Evolutionary conservation across 208 protist species (phyloP).

Genomic region (Leishmania martiniquensis): DNA sequence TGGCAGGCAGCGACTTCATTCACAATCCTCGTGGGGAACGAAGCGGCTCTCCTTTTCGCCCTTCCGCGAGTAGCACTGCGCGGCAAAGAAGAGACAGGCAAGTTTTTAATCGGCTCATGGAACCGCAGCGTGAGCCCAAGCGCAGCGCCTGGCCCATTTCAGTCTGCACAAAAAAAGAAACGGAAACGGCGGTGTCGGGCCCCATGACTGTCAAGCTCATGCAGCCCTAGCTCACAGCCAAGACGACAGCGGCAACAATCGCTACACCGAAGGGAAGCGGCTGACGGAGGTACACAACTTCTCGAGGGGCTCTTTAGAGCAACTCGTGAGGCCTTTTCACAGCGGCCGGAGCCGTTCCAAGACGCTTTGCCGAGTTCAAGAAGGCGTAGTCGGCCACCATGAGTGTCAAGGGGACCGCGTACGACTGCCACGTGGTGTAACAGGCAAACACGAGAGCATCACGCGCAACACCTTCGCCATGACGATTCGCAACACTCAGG

Average conservation of each 20-base stretch:
- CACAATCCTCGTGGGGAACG: slow-evolving; percentile 31
- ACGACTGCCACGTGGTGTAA: slow-evolving; percentile 47
- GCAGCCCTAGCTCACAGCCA: slow-evolving; percentile 76
- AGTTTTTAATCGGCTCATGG: slow-evolving; percentile 53
- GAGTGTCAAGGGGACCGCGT: slow-evolving; percentile 58
- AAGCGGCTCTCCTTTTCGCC: slow-evolving; percentile 56
- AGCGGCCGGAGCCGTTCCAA: slow-evolving; percentile 28
- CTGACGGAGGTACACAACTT: slow-evolving; percentile 57
- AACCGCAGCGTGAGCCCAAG: slow-evolving; percentile 33
- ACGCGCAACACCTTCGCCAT: slow-evolving; percentile 44
- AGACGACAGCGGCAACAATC: slow-evolving; percentile 64
- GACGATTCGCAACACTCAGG: slow-evolving; percentile 53
- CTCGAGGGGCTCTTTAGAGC: slow-evolving; percentile 41
- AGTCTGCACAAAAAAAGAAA: slow-evolving; percentile 32
- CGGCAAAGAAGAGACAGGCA: slow-evolving; percentile 38
- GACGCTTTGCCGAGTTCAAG: slow-evolving; percentile 48
- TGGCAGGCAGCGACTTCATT: slow-evolving; percentile 55
- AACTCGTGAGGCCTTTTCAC: slow-evolving; percentile 41
- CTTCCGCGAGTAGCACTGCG: slow-evolving; percentile 45
- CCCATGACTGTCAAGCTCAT: slow-evolving; percentile 63
- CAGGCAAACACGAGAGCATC: slow-evolving; percentile 32
- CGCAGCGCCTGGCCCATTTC: slow-evolving; percentile 37
- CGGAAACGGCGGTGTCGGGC: slow-evolving; percentile 31
- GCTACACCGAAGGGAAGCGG: slow-evolving; percentile 44
- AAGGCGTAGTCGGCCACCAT: slow-evolving; percentile 45